A percentile compares a stretch with the other conserved stretches of the same genome.
phyloP scores from a whole-genome alignment of 176 grass and related monocot species.

The Poa pratensis region DNA sequence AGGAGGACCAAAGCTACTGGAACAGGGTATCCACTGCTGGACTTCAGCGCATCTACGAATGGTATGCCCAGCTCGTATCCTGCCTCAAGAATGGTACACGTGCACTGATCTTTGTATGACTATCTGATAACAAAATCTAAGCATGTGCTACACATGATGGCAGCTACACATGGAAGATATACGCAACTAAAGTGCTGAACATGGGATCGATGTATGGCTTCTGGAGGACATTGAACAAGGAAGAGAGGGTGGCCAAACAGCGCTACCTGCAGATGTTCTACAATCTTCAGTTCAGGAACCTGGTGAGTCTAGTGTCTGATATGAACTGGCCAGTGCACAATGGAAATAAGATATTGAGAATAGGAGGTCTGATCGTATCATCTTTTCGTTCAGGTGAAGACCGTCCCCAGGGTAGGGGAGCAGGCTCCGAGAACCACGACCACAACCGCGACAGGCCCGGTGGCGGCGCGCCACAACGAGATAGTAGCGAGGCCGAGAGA shows the following conservation, averaged over 20 bases:
- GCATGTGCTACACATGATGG: not conserved
- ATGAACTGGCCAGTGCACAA: not conserved
- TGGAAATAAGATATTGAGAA: not conserved
- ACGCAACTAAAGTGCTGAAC: constrained; percentile 78
- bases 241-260: constrained; percentile 66
- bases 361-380: not conserved
- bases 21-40: constrained; percentile 86
- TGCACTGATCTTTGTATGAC: not conserved
- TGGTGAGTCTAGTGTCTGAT: constrained; percentile 50
- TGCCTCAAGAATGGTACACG: not conserved
- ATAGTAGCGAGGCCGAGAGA: constrained; percentile 41
- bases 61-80: constrained; percentile 40
- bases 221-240: constrained; percentile 84
- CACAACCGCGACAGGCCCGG: not conserved
- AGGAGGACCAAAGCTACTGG: constrained; percentile 80
- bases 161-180: constrained; percentile 99
- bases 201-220: constrained; percentile 89
- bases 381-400: constrained; percentile 53
- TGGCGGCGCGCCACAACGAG: not conserved
- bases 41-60: constrained; percentile 92
- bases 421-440: not conserved
- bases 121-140: not conserved
- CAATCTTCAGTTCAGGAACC: constrained; percentile 79
- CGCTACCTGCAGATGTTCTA: constrained; percentile 84
- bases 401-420: constrained; percentile 34